phyloP scores from a whole-genome alignment of 768 basidiomycete species.

The Agaricus subrufescens region DNA sequence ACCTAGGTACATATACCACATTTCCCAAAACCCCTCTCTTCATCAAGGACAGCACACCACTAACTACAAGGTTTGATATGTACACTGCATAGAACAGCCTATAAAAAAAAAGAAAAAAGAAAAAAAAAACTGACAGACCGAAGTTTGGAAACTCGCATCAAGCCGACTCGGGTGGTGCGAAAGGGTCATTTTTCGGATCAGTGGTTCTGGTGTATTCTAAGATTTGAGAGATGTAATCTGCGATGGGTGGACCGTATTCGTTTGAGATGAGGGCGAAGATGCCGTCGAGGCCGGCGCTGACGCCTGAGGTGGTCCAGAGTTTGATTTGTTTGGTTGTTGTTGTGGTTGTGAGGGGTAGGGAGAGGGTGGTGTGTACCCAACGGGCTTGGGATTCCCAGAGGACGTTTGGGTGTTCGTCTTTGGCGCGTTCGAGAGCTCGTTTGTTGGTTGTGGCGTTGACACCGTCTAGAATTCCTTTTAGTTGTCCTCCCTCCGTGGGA shows the following conservation, averaged over 20 bases:
- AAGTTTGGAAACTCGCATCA: neutral
- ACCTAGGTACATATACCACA: neutral
- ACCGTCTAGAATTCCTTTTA: constrained; percentile 33
- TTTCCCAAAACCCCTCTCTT: neutral
- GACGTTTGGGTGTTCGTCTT: constrained; percentile 25
- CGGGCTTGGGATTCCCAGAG: constrained; percentile 40
- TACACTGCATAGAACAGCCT: constrained; percentile 2
- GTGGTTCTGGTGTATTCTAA: constrained; percentile 35
- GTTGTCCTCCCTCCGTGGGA: neutral
- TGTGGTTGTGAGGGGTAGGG: neutral
- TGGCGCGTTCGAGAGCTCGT: constrained; percentile 21
- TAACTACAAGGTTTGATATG: neutral
- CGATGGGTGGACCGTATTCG: constrained; percentile 30
- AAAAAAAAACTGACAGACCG: too few species aligned
- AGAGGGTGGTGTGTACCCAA: constrained; percentile 28
- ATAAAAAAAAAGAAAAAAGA: neutral
- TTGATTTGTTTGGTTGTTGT: constrained; percentile 30
- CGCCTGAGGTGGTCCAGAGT: constrained; percentile 44
- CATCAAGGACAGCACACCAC: neutral
- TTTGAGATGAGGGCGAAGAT: constrained; percentile 31
- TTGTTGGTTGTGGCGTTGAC: constrained; percentile 43
- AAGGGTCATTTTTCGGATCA: constrained; percentile 36
- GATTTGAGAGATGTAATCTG: constrained; percentile 23
- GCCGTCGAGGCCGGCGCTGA: constrained; percentile 39
- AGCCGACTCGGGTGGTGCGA: constrained; percentile 14